Conservation (phyloP, 805 yeast genomes). For the Teunomyces kruisii region DNA sequence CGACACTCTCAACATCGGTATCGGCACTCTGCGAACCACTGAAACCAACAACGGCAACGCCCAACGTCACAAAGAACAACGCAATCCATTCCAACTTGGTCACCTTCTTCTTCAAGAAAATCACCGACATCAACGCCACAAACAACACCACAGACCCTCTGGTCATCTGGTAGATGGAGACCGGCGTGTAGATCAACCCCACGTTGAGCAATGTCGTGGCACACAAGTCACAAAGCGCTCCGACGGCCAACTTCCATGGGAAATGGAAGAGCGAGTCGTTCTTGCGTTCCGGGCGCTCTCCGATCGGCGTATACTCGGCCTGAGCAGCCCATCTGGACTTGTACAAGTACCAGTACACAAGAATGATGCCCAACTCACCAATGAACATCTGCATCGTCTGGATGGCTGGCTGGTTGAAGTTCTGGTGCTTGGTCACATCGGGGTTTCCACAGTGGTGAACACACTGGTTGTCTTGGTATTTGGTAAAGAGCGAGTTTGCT, state of each 20-base stretch:
- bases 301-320: constrained; percentile 14
- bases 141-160: constrained; percentile 74
- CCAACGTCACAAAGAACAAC: constrained; percentile 60
- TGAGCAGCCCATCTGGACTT: constrained; percentile 11
- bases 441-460: constrained; percentile 54
- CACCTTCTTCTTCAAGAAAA: constrained; percentile 57
- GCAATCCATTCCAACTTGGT: constrained; percentile 68
- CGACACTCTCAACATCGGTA: constrained; percentile 10
- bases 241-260: constrained; percentile 43
- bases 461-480: constrained; percentile 74
- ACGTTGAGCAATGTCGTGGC: constrained; percentile 76
- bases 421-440: constrained; percentile 38
- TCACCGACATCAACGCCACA: constrained; percentile 68
- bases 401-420: constrained; percentile 74
- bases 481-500: constrained; percentile 70
- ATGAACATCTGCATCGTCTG: constrained; percentile 82
- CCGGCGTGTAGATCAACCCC: constrained; percentile 75
- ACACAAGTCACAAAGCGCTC: constrained; percentile 67
- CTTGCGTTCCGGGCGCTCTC: constrained; percentile 9
- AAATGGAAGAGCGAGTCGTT: constrained; percentile 10
- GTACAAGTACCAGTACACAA: constrained; percentile 36
- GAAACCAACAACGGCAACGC: constrained; percentile 71
- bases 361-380: constrained; percentile 59
- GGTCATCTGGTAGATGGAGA: constrained; percentile 83
- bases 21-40: constrained; percentile 51